phyloP scores from a whole-genome alignment of 345 rosid genomes.

The Firmiana major region DNA sequence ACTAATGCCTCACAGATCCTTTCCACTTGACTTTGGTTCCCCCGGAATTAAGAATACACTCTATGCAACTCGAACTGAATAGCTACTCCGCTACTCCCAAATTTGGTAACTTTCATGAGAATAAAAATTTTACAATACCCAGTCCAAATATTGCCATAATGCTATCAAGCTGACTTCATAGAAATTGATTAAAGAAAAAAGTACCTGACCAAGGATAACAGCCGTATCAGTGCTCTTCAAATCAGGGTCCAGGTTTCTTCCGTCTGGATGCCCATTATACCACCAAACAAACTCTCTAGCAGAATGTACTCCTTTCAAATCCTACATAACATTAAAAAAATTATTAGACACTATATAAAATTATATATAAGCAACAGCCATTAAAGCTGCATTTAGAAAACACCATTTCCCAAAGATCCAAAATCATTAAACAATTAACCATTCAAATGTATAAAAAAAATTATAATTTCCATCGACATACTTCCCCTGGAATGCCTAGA shows the following conservation, averaged over 20 bases:
- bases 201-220: conserved; percentile 48
- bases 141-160: neutral
- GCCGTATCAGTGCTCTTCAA: conserved; percentile 70
- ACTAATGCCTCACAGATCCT: neutral
- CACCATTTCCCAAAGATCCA: neutral
- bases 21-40: neutral
- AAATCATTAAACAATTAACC: neutral
- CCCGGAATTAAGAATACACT: neutral
- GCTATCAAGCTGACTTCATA: neutral
- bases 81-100: neutral
- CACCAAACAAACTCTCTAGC: conserved; percentile 99
- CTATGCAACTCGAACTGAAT: neutral
- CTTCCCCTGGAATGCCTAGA: conserved; percentile 84
- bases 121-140: neutral
- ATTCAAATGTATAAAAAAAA: neutral
- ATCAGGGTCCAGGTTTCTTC: conserved; percentile 59
- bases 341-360: too few species aligned
- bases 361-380: neutral
- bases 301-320: conserved; percentile 62
- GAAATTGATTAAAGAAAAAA: neutral
- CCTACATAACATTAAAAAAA: conserved; percentile 28
- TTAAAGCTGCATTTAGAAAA: too few species aligned
- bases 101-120: neutral
- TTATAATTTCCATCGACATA: conserved; percentile 27
- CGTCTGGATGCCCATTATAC: conserved; percentile 94